Conservation (phyloP, 139 green algal species). For the Edaphochlamys debaryana region DNA sequence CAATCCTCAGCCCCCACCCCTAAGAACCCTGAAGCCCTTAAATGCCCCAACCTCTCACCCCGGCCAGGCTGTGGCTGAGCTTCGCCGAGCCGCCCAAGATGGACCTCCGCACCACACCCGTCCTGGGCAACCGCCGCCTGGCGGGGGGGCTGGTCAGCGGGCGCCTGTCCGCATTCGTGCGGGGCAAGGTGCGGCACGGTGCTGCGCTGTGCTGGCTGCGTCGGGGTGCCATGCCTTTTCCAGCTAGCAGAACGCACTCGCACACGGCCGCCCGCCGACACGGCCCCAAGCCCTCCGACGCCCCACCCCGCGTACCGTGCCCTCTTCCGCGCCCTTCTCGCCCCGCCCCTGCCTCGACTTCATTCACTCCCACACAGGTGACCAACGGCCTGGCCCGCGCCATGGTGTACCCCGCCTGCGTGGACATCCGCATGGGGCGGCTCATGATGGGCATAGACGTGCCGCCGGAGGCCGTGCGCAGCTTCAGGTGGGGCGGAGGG, state of each 20-base stretch:
- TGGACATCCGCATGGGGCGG: constrained; percentile 28
- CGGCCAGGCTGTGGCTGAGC: constrained; percentile 38
- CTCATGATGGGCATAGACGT: constrained; percentile 16
- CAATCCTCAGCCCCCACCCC: no score
- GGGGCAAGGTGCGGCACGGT: not conserved
- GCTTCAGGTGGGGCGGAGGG: not conserved
- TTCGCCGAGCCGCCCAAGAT: constrained; percentile 42
- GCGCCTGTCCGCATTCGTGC: constrained; percentile 9
- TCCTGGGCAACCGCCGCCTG: constrained; percentile 40
- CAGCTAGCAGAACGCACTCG: no score
- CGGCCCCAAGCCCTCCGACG: not conserved
- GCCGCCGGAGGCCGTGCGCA: not conserved
- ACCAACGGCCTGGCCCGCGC: constrained; percentile 10
- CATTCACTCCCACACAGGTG: not conserved
- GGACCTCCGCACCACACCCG: constrained; percentile 25
- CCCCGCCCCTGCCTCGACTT: not conserved
- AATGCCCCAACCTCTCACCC: no score
- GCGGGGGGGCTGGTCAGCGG: constrained; percentile 2
- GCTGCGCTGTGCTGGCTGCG: not conserved
- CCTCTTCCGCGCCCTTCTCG: not conserved
- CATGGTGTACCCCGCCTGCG: constrained; percentile 36
- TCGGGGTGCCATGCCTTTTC: no score
- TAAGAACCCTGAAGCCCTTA: no score
- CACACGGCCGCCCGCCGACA: no score
- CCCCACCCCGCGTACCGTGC: not conserved